Percentiles rank a stretch among this genome's conserved stretches.
Evolutionary conservation across 352 stramenopile species (phyloP).

Genomic region (Globisporangium perplexum): DNA sequence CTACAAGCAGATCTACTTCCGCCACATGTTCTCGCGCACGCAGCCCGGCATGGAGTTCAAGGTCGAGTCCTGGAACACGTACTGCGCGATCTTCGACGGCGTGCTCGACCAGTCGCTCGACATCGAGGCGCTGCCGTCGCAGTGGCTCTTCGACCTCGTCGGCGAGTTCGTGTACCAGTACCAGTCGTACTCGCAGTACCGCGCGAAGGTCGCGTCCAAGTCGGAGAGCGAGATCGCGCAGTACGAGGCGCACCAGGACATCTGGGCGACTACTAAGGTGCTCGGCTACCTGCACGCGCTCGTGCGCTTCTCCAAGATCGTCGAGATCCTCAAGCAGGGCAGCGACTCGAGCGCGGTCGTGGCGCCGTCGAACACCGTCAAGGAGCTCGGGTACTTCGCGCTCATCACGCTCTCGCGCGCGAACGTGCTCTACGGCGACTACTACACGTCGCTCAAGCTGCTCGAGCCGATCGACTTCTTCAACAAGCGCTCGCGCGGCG

Average conservation of each 20-base stretch:
- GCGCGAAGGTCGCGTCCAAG: constrained; percentile 76
- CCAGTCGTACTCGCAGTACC: constrained; percentile 97
- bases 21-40: constrained; percentile 93
- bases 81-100: constrained; percentile 93
- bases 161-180: constrained; percentile 99
- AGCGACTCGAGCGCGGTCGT: constrained; percentile 18
- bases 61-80: constrained; percentile 91
- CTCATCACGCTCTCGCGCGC: constrained; percentile 93
- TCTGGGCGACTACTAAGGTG: constrained; percentile 95
- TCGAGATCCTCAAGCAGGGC: constrained; percentile 76
- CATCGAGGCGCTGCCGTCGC: constrained; percentile 84
- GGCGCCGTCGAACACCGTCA: constrained; percentile 66
- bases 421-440: constrained; percentile 96
- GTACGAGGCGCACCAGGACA: constrained; percentile 79
- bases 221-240: constrained; percentile 46
- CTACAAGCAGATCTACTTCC: constrained; percentile 97
- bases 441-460: constrained; percentile 90
- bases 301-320: constrained; percentile 90
- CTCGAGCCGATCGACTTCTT: constrained; percentile 89
- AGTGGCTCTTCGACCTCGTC: constrained; percentile 98
- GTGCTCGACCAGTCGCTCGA: constrained; percentile 84
- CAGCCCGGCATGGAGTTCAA: constrained; percentile 88
- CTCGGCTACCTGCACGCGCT: constrained; percentile 94
- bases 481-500: constrained; percentile 64
- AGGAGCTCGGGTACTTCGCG: constrained; percentile 95